phyloP scores from a whole-genome alignment of 2,329 filamentous ascomycete genomes.

The Penicillium sp. region DNA sequence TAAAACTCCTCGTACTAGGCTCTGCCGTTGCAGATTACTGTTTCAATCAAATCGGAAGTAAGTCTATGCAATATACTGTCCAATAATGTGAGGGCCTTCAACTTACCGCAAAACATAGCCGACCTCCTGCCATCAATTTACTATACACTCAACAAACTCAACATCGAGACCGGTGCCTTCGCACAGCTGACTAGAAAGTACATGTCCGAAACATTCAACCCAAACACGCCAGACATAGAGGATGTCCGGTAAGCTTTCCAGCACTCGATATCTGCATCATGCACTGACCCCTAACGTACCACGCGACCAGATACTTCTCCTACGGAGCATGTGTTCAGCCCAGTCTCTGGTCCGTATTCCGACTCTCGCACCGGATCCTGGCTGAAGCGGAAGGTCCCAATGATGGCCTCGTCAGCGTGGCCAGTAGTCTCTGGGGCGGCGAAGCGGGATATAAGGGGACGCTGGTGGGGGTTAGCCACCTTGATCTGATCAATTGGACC shows the following conservation, averaged over 20 bases:
- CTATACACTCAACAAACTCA: slow-evolving; percentile 56
- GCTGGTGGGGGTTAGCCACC: slow-evolving; percentile 63
- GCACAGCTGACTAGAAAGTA: slow-evolving; percentile 62
- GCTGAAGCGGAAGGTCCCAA: slow-evolving; percentile 59
- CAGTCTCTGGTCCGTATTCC: slow-evolving; percentile 59
- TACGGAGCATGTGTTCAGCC: slow-evolving; percentile 63
- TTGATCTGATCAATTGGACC: slow-evolving; percentile 69
- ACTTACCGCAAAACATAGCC: slow-evolving; percentile 42
- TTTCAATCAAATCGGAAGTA: slow-evolving; percentile 59
- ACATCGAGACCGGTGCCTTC: slow-evolving; percentile 62
- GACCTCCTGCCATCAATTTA: slow-evolving; percentile 58
- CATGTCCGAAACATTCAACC: slow-evolving; percentile 62
- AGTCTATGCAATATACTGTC: slow-evolving; percentile 15
- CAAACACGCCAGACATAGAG: slow-evolving; percentile 57
- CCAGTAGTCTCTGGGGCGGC: slow-evolving; percentile 61
- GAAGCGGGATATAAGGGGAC: slow-evolving; percentile 61
- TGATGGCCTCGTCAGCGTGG: slow-evolving; percentile 63
- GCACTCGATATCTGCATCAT: background rate
- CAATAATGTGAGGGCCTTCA: background rate
- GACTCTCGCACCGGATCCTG: slow-evolving; percentile 58
- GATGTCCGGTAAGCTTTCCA: slow-evolving; percentile 47
- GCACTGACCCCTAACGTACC: background rate
- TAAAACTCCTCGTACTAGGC: slow-evolving; percentile 38
- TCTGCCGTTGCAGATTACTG: slow-evolving; percentile 65
- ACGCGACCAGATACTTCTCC: slow-evolving; percentile 56